Evolutionary conservation across 2,329 filamentous ascomycete species (phyloP).

Genomic region (Drechslera avenae): DNA sequence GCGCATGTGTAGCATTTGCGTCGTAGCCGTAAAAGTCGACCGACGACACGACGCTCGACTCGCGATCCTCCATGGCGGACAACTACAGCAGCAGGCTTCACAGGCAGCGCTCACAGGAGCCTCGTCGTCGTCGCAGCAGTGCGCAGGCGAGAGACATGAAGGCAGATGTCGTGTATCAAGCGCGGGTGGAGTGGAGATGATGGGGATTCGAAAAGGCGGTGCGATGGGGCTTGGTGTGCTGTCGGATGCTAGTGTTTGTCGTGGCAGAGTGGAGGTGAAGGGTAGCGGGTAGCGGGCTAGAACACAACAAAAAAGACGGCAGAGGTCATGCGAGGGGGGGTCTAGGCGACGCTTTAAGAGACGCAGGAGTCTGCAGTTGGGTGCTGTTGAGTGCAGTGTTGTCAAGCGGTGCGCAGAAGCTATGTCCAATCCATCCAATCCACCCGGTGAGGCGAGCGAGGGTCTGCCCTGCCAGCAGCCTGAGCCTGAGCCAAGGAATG

Average conservation of each 20-base stretch:
- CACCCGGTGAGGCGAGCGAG: conserved; percentile 15
- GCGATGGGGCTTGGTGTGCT: conserved; percentile 8
- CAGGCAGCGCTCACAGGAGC: conserved; percentile 39
- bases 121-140: conserved; percentile 25
- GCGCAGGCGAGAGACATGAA: conserved; percentile 39
- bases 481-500: conserved; percentile 14
- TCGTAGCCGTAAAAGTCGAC: conserved; percentile 46
- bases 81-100: conserved; percentile 13
- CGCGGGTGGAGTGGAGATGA: conserved; percentile 7
- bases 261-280: conserved; percentile 14
- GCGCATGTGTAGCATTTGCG: conserved; percentile 16
- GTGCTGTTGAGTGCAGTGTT: conserved; percentile 2
- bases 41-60: conserved; percentile 43
- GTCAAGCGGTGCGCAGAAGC: conserved; percentile 9
- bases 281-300: conserved; percentile 9
- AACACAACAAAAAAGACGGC: conserved; percentile 2
- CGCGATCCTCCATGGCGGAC: conserved; percentile 41
- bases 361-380: conserved; percentile 4
- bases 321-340: background rate
- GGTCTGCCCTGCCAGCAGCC: conserved; percentile 5
- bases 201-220: conserved; percentile 11
- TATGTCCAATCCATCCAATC: conserved; percentile 12
- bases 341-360: conserved; percentile 6
- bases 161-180: conserved; percentile 8
- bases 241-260: conserved; percentile 14